Evolutionary conservation across 441 rosid species (phyloP).

Genomic region (Corymbia citriodora): DNA sequence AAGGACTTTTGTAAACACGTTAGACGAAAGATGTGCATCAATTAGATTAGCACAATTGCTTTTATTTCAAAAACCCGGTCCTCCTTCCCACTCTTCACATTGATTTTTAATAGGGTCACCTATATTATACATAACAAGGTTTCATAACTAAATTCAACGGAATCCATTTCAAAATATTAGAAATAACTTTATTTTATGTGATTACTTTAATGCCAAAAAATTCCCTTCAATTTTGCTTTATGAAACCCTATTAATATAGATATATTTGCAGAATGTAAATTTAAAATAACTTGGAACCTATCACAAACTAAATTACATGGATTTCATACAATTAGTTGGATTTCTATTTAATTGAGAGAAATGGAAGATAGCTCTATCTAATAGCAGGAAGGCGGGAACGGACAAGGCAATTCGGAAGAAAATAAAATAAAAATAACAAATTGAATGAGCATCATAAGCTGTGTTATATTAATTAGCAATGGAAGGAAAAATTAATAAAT

Average conservation of each 20-base stretch:
- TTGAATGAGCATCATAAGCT: not conserved
- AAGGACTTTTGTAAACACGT: not conserved
- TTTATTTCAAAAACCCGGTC: not conserved
- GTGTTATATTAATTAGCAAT: not conserved
- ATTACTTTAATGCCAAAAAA: rapidly evolving
- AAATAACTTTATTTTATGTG: rapidly evolving
- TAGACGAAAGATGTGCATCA: rapidly evolving
- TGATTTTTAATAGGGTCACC: not conserved
- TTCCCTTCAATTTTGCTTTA: not conserved
- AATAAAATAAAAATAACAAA: not conserved
- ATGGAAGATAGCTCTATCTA: not conserved
- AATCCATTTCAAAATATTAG: not conserved
- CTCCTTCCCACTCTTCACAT: not conserved
- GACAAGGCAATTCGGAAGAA: not conserved
- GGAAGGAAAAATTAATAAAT: not conserved
- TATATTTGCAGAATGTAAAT: not conserved
- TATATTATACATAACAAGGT: not conserved
- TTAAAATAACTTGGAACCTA: not conserved
- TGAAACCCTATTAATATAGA: not conserved
- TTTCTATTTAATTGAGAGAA: not conserved
- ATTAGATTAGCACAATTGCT: not conserved
- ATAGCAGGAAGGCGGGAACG: not conserved
- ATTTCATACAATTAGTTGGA: not conserved
- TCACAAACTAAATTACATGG: not conserved
- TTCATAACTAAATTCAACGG: not conserved